phyloP scores from a whole-genome alignment of 2,329 filamentous ascomycete species.

The Colletotrichum sp. region DNA sequence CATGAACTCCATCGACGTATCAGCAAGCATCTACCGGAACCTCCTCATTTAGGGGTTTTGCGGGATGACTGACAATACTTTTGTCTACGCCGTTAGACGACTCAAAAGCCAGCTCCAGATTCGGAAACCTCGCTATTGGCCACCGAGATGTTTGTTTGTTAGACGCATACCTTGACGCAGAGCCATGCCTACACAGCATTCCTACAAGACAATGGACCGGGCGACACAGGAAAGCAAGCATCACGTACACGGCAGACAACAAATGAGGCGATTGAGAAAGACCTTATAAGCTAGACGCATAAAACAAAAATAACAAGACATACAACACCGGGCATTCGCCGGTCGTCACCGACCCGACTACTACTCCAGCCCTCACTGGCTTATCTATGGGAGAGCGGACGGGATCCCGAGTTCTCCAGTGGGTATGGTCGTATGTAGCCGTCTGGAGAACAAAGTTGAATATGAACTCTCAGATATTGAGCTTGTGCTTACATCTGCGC shows the following conservation, averaged over 20 bases:
- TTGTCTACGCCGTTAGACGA: background rate
- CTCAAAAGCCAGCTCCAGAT: background rate
- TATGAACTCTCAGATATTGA: background rate
- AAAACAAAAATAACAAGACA: background rate
- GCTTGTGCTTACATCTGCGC: background rate
- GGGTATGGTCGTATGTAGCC: background rate
- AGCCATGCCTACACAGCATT: background rate
- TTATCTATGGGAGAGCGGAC: background rate
- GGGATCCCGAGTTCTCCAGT: background rate
- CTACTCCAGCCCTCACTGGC: no score
- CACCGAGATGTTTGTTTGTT: background rate
- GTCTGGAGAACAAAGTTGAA: accelerated
- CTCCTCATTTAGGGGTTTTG: background rate
- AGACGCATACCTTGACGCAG: background rate
- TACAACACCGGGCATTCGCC: background rate
- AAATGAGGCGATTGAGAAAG: background rate
- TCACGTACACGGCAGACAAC: background rate
- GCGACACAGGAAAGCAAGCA: background rate
- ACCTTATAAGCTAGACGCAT: background rate
- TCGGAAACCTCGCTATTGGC: background rate
- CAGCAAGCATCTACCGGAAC: background rate
- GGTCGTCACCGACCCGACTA: background rate
- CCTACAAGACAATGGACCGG: background rate
- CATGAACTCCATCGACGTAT: background rate
- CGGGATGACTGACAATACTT: background rate